These are phyloP conservation scores for Sporothrix pseudoabietina DNA, from an alignment of 2,329 filamentous ascomycete genomes.

Conservation along the genomic window DNA sequence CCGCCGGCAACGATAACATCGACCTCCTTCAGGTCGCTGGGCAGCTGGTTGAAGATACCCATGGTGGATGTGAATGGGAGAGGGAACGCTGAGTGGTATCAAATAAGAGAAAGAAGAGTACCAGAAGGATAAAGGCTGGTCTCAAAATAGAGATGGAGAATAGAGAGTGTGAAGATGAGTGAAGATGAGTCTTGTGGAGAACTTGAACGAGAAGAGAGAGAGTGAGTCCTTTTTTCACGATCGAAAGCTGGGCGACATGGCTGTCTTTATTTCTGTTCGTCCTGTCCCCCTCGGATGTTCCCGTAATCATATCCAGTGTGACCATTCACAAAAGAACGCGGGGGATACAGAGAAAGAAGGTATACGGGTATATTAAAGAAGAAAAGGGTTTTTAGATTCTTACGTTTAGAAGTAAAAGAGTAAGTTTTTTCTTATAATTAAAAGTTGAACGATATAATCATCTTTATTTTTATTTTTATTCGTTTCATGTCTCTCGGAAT, in stretches of 20 bases:
- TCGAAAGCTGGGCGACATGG: neutral
- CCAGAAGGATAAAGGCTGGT: neutral
- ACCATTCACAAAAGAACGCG: too few species aligned
- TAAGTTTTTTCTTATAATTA: too few species aligned
- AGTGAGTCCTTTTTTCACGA: neutral
- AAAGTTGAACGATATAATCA: too few species aligned
- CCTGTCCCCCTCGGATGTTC: too few species aligned
- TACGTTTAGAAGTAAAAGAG: too few species aligned
- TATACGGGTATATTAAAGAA: too few species aligned
- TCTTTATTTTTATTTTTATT: too few species aligned
- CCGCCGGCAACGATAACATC: slow-evolving; percentile 48
- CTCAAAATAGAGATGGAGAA: neutral
- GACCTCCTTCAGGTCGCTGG: slow-evolving; percentile 33
- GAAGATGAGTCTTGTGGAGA: neutral
- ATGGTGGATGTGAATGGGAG: neutral
- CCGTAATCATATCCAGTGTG: too few species aligned
- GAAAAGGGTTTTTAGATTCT: too few species aligned
- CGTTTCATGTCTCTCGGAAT: too few species aligned
- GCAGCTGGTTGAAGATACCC: slow-evolving; percentile 28
- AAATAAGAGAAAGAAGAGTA: neutral
- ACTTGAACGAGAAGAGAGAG: neutral
- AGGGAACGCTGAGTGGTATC: neutral
- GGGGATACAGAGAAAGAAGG: too few species aligned
- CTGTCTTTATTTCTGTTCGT: too few species aligned
- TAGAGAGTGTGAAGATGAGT: neutral